Evolutionary conservation across 768 basidiomycete species (phyloP).

Genomic region (Kwoniella sp.): DNA sequence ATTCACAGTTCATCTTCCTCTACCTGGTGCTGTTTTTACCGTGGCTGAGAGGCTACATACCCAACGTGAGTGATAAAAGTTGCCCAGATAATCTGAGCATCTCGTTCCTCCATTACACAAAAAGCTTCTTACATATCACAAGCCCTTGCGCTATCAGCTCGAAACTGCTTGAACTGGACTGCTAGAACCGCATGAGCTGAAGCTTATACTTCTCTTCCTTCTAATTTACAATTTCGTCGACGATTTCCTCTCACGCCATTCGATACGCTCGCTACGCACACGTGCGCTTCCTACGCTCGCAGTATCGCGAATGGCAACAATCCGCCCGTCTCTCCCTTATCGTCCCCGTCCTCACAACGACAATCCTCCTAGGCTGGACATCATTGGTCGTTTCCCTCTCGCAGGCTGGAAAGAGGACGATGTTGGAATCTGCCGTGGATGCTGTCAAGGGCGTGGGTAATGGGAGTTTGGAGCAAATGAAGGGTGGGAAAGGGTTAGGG

Average conservation of each 20-base stretch:
- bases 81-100: too few species aligned
- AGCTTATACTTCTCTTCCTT: too few species aligned
- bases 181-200: too few species aligned
- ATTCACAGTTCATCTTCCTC: conserved; percentile 48
- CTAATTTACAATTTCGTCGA: too few species aligned
- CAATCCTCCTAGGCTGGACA: conserved; percentile 49
- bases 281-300: neutral
- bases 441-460: conserved; percentile 32
- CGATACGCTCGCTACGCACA: too few species aligned
- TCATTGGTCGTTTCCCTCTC: conserved; percentile 46
- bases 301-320: conserved; percentile 54
- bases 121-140: too few species aligned
- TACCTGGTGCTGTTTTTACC: conserved; percentile 54
- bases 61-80: conserved; percentile 42
- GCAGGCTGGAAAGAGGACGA: conserved; percentile 34
- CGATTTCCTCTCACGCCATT: too few species aligned
- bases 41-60: conserved; percentile 50
- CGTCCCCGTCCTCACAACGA: conserved; percentile 47
- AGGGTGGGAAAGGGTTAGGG: conserved; percentile 30
- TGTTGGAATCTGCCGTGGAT: conserved; percentile 25
- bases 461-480: conserved; percentile 18
- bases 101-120: too few species aligned
- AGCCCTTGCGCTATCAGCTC: too few species aligned
- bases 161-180: too few species aligned
- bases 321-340: conserved; percentile 46